phyloP scores from a whole-genome alignment of 1,139 yeast species.

The Blastobotrys arbuscula region DNA sequence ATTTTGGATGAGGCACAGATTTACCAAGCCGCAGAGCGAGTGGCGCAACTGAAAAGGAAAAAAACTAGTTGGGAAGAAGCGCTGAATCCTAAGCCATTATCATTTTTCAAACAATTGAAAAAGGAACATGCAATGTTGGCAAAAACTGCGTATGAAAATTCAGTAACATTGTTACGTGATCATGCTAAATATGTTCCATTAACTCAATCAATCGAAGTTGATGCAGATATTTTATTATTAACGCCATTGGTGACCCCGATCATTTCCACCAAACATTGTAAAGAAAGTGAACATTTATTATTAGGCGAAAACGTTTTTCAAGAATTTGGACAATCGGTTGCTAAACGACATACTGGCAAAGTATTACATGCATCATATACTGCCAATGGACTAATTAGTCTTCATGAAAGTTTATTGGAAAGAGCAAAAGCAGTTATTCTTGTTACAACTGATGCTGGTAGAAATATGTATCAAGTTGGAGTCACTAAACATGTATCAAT shows the following conservation, averaged over 20 bases:
- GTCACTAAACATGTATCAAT: conserved; percentile 54
- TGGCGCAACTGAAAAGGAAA: conserved; percentile 42
- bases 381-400: conserved; percentile 55
- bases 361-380: conserved; percentile 60
- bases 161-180: conserved; percentile 55
- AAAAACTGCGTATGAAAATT: conserved; percentile 45
- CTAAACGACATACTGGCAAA: conserved; percentile 37
- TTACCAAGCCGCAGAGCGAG: conserved; percentile 40
- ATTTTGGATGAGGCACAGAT: conserved; percentile 47
- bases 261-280: conserved; percentile 24
- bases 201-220: conserved; percentile 39
- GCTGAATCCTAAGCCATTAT: conserved; percentile 32
- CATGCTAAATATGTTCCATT: conserved; percentile 49
- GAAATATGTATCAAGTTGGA: conserved; percentile 64
- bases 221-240: conserved; percentile 41
- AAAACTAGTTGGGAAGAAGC: conserved; percentile 47
- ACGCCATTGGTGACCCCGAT: conserved; percentile 51
- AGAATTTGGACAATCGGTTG: conserved; percentile 30
- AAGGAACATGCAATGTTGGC: conserved; percentile 43
- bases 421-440: conserved; percentile 52
- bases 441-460: conserved; percentile 56
- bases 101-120: conserved; percentile 37
- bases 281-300: conserved; percentile 32
- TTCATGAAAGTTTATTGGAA: conserved; percentile 54
- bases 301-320: conserved; percentile 57